phyloP scores from a whole-genome alignment of 2,329 filamentous ascomycete species.

The Coniochaeta hoffmannii region DNA sequence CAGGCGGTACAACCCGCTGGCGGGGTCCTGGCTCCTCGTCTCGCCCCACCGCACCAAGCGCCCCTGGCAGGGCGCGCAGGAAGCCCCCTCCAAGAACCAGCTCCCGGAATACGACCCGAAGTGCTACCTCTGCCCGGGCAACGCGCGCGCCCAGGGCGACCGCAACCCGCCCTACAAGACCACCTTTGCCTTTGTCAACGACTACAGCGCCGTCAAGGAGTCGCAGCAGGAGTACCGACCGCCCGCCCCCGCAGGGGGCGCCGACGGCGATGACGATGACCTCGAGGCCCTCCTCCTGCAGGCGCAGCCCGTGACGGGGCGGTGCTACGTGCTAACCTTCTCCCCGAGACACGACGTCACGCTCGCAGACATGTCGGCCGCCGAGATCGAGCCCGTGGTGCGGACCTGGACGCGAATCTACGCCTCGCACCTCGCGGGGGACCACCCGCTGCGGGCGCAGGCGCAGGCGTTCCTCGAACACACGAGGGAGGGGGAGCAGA shows the following conservation, averaged over 20 bases:
- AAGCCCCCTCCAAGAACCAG: conserved; percentile 58
- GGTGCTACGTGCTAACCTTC: conserved; percentile 96
- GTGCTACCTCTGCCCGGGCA: conserved; percentile 93
- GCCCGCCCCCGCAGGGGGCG: too few species aligned
- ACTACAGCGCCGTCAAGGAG: conserved; percentile 96
- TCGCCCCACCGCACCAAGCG: conserved; percentile 95
- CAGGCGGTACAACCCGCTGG: conserved; percentile 84
- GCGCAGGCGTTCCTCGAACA: conserved; percentile 29
- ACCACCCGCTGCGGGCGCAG: conserved; percentile 51
- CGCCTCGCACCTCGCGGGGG: conserved; percentile 66
- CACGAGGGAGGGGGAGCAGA: conserved; percentile 24
- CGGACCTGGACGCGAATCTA: conserved; percentile 92
- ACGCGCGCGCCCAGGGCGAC: conserved; percentile 81
- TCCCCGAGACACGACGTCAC: conserved; percentile 86
- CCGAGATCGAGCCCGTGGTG: conserved; percentile 74
- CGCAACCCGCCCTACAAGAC: conserved; percentile 76
- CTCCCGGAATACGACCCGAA: conserved; percentile 76
- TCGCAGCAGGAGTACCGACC: conserved; percentile 70
- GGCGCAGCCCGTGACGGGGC: conserved; percentile 82
- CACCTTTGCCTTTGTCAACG: conserved; percentile 94
- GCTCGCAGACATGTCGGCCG: conserved; percentile 75
- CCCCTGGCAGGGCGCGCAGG: conserved; percentile 89
- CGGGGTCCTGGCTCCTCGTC: conserved; percentile 86
- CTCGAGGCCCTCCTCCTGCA: conserved; percentile 69
- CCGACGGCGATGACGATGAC: conserved; percentile 38